Percentiles rank a stretch among this genome's conserved stretches.
These are phyloP conservation scores for Chalciporus piperatus DNA, from an alignment of 768 basidiomycete genomes.

Conservation along the genomic window DNA sequence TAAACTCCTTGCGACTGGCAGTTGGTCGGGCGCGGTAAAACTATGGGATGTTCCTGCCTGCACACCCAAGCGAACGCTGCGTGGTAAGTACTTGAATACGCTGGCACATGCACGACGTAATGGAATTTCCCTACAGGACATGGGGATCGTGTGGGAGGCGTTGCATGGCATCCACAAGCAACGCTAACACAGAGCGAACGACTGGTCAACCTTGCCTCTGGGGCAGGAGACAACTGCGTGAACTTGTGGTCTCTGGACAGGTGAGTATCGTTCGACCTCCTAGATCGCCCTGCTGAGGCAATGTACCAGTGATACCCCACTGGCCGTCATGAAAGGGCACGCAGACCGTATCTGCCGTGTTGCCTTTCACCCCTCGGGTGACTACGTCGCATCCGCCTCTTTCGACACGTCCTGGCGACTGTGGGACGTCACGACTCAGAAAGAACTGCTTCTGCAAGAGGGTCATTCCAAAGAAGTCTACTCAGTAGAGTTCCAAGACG, in stretches of 20 bases:
- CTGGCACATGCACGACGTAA: neutral
- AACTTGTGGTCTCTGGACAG: slow-evolving; percentile 87
- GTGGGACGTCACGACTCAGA: slow-evolving; percentile 85
- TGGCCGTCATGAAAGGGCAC: slow-evolving; percentile 88
- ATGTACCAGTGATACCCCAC: slow-evolving; percentile 66
- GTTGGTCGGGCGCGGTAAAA: slow-evolving; percentile 95
- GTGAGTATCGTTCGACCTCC: slow-evolving; percentile 38
- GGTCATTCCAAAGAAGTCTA: slow-evolving; percentile 98
- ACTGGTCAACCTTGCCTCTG: slow-evolving; percentile 82
- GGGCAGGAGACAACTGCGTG: slow-evolving; percentile 83
- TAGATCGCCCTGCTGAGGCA: slow-evolving; percentile 3
- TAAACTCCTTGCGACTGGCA: slow-evolving; percentile 83
- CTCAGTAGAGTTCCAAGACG: slow-evolving; percentile 91
- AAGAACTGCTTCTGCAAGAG: slow-evolving; percentile 87
- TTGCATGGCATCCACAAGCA: slow-evolving; percentile 97
- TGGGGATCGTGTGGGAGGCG: slow-evolving; percentile 87
- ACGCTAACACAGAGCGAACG: slow-evolving; percentile 66
- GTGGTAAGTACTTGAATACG: slow-evolving; percentile 48
- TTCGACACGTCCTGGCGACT: slow-evolving; percentile 97
- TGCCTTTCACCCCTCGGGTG: slow-evolving; percentile 94
- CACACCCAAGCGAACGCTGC: slow-evolving; percentile 68
- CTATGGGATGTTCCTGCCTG: slow-evolving; percentile 95
- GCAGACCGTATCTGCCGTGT: slow-evolving; percentile 89
- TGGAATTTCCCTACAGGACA: slow-evolving; percentile 54
- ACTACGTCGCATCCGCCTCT: slow-evolving; percentile 90